Evolutionary conservation across 164 flowering plant genomes (phyloP).

Genomic region (Annona squamosa): DNA sequence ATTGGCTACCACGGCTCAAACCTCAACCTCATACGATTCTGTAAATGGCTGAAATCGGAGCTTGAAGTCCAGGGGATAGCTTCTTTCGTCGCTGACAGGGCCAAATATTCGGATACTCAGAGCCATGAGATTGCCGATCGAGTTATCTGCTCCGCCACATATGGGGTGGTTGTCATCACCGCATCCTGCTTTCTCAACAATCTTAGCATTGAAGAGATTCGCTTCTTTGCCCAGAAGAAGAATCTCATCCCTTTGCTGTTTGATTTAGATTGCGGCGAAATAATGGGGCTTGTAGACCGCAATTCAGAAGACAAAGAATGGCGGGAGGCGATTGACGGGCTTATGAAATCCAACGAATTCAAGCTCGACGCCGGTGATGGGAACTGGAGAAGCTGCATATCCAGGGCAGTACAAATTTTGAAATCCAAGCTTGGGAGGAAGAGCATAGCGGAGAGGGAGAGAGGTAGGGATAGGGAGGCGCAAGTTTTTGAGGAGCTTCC

Average conservation of each 20-base stretch:
- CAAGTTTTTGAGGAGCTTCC: conserved; percentile 46
- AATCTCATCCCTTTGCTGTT: conserved; percentile 69
- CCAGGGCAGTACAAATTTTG: conserved; percentile 47
- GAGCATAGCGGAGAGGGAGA: conserved; percentile 44
- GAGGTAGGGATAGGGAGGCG: conserved; percentile 15
- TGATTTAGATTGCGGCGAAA: conserved; percentile 38
- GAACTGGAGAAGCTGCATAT: conserved; percentile 68
- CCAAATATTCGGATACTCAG: conserved; percentile 68
- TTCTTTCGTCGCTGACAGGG: conserved; percentile 77
- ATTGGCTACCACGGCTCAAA: conserved; percentile 79
- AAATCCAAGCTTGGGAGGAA: conserved; percentile 65
- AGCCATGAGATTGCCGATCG: conserved; percentile 89
- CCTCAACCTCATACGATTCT: conserved; percentile 55
- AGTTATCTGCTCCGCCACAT: conserved; percentile 69
- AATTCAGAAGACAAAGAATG: conserved; percentile 55
- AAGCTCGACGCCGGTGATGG: conserved; percentile 62
- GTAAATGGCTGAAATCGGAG: conserved; percentile 90
- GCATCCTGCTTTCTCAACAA: conserved; percentile 42
- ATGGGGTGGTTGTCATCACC: conserved; percentile 64
- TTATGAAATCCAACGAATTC: conserved; percentile 53
- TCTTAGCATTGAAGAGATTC: conserved; percentile 61
- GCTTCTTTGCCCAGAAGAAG: conserved; percentile 85
- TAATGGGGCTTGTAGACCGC: conserved; percentile 31
- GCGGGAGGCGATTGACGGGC: conserved; percentile 61
- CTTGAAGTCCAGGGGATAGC: conserved; percentile 87